Base-by-base conservation (phyloP, 169 alveolate genomes). In the Eimeria sp. region DNA sequence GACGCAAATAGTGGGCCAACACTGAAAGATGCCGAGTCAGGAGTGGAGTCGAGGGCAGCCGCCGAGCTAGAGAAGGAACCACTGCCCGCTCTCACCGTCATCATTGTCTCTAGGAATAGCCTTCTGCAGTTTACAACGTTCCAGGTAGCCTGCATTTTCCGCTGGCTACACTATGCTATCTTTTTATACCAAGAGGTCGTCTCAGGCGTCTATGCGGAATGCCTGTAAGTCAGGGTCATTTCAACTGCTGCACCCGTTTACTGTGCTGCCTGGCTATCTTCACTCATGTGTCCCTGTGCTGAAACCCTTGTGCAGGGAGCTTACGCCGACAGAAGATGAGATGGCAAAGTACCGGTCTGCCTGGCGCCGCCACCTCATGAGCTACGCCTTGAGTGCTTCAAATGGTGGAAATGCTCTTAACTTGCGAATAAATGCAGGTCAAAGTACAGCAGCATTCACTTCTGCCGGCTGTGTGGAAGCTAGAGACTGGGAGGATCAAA, bases 141-240 rank as follows among this genome's bases (percentile, higher is more conserved):
- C 43, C 93, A 87, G 82, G 72, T 87, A 27, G 78, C 93, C 33
- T 62, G 83, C 62, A 62, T 87, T 52, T 87, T 60, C 46, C 93
- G 93, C 37, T 87, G 93, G 93, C 62, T 43, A 25, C 93, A 87
- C 82, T 87, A 62, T 64, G 93, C 82, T 20, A 46, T 46, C 37
- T 18, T 87, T 64, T 64, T 87, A 64, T 87, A 87, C 83, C 93
- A 87, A 52, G 93, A 87, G 62, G 9, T 87, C 46, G 93, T 87
- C 54, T 87, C 93, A 11, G 93, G 93, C 54, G 93, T 87, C 56
- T 87, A 87, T 87, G 93, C 93, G 23, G 82, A 62, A 37, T 87
- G 93, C 83, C 83, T 87, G 93, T 87, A 87, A 60, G 93, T 87
- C 82, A 85, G 46, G 30, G 20, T 27, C 64, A 20, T 25, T 27